phyloP scores from a whole-genome alignment of 2,329 filamentous ascomycete species.

The Aspergillus ochraceus region DNA sequence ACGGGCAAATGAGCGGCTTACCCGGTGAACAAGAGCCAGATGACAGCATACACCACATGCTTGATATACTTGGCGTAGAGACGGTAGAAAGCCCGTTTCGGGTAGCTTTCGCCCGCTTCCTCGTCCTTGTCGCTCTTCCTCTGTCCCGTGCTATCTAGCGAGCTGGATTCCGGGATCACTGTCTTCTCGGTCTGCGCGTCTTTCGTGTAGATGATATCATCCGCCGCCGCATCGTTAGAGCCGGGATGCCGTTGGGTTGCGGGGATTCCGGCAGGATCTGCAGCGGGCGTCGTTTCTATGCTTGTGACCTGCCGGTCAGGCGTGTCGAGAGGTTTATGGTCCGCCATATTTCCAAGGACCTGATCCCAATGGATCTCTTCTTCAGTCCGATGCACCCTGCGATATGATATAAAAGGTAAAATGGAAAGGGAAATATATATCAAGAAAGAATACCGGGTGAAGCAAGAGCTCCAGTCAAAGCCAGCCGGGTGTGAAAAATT shows the following conservation, averaged over 20 bases:
- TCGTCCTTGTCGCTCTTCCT: slow-evolving; percentile 35
- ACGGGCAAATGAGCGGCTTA: slow-evolving; percentile 34
- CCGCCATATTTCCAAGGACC: neutral
- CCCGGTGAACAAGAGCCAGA: slow-evolving; percentile 56
- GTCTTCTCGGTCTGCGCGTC: slow-evolving; percentile 4
- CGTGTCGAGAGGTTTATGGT: neutral
- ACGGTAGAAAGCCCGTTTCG: slow-evolving; percentile 29
- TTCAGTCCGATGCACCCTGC: neutral
- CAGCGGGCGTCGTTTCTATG: neutral
- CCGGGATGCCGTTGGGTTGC: neutral
- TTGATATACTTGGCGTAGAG: slow-evolving; percentile 22
- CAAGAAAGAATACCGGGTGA: neutral
- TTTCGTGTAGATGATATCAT: slow-evolving; percentile 5
- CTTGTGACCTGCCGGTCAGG: neutral
- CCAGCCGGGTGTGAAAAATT: neutral
- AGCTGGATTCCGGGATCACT: slow-evolving; percentile 20
- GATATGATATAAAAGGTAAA: neutral
- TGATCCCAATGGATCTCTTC: neutral
- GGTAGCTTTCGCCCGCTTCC: slow-evolving; percentile 39
- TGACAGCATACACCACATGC: slow-evolving; percentile 47
- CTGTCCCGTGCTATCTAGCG: slow-evolving; percentile 42
- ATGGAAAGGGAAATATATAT: neutral
- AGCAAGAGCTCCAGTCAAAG: neutral
- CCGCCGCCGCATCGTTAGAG: neutral
- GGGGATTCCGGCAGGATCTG: neutral